Base-by-base conservation (phyloP, 352 stramenopile genomes). In the Phytophthora foliorum region DNA sequence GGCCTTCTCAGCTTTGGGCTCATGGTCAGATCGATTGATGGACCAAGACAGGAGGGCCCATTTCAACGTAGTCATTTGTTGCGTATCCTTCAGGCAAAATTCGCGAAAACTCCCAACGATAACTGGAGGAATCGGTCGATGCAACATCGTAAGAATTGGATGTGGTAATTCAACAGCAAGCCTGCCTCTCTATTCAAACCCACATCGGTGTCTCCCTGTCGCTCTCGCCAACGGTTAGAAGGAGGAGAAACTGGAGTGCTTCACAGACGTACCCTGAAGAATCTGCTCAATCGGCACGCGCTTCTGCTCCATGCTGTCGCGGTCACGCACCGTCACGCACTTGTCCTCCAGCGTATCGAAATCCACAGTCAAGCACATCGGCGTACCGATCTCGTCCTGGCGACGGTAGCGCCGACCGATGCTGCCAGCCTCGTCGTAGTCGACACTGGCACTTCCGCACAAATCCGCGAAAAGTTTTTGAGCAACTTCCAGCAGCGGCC, bases 281-380 rank as follows among this genome's bases (percentile, higher is more conserved):
- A 99, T 83, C 17, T 98, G 85, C 36, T 94, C 91, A 57, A 98
- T 91, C 1, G 90, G 82, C 71, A 99, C 86, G 52, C 97, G 91
- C 56, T 97, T 91, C 81, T 99, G 97, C 65, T 98, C 88, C 69
- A 98, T 99, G 19, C 80, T 94, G 72, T 99, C 97, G 46, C 97
- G 93, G 67, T 99, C 94, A 48, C 97, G 90, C 55, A 99, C 83
- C 2, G 97, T 99, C 32, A 99, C 97, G 32, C 85, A 90, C 77
- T 98, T 89, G 63, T 98, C 89, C 58, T 99, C 95, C 27, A 99
- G 81, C 14, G 96, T 98, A 58, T 99, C 95, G 77, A 99, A 99
- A 72, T 99, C 97, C 10, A 99, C 86, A 6, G 97, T 99, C 49
- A 99, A 88, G 75, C 97, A 99, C 77, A 98, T 98, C 10, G 97